Conservation (phyloP, 352 stramenopile species). For the Globisporangium camurandrum region DNA sequence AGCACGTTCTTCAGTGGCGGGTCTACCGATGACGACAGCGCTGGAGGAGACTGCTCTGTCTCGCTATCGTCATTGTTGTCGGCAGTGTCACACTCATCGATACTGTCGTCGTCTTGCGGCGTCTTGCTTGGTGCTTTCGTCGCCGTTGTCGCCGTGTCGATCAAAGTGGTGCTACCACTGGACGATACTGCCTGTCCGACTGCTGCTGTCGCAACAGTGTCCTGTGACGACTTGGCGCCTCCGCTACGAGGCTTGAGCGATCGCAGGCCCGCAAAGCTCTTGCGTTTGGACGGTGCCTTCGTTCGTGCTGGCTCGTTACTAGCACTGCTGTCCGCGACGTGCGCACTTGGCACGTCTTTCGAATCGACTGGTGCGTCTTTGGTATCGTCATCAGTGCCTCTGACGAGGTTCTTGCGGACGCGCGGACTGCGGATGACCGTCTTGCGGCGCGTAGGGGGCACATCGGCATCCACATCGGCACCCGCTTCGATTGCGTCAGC, state of each 20-base stretch:
- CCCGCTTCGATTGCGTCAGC: neutral
- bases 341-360: no score
- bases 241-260: neutral
- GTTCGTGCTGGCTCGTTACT: neutral
- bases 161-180: neutral
- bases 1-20: conserved; percentile 5
- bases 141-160: neutral
- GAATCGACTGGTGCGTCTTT: neutral
- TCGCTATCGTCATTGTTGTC: neutral
- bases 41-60: neutral
- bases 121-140: neutral
- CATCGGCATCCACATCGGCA: neutral
- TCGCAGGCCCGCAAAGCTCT: neutral
- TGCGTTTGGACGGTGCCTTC: neutral
- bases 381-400: neutral
- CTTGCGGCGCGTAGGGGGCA: neutral
- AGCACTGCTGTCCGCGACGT: neutral
- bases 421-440: conserved; percentile 8
- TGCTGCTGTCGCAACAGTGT: neutral
- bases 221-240: no score
- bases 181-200: neutral
- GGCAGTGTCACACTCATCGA: neutral
- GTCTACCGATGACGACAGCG: no score
- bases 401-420: conserved; percentile 1
- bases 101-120: neutral